phyloP scores from a whole-genome alignment of 805 yeast genomes.

The Saccharomyces eubayanus region DNA sequence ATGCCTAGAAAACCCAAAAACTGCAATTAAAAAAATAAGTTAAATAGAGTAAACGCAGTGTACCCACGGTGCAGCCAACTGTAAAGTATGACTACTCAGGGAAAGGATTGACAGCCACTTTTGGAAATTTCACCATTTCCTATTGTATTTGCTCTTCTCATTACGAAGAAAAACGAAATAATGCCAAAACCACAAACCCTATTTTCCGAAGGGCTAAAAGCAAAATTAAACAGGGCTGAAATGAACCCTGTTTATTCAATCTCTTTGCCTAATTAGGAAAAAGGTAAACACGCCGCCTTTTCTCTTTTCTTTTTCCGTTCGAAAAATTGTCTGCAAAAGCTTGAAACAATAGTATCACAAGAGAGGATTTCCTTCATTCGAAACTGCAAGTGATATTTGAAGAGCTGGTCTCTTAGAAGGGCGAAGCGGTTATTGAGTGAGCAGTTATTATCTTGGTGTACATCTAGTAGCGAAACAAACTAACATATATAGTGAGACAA shows the following conservation, averaged over 20 bases:
- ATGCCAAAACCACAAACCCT: not conserved
- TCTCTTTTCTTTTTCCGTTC: not conserved
- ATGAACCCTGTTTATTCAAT: not conserved
- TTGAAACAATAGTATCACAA: not conserved
- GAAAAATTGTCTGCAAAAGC: not conserved
- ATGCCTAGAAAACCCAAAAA: not conserved
- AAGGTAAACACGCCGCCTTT: conserved; percentile 2
- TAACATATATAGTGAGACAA: not conserved
- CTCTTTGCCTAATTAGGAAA: conserved; percentile 3
- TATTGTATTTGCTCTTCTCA: not conserved
- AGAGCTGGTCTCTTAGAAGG: not conserved
- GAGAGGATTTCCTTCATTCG: not conserved
- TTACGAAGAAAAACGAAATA: not conserved
- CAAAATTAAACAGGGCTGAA: not conserved
- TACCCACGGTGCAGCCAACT: not conserved
- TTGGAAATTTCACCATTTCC: not conserved
- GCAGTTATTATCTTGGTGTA: not conserved
- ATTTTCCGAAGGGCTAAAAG: not conserved
- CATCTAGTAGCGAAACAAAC: not conserved
- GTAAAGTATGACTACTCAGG: not conserved
- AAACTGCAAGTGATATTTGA: not conserved
- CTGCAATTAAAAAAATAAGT: not conserved
- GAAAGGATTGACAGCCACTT: not conserved
- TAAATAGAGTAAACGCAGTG: not conserved
- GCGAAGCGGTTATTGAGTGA: not conserved